Conservation (phyloP, 2,329 filamentous ascomycete species). For the Fusarium redolens region DNA sequence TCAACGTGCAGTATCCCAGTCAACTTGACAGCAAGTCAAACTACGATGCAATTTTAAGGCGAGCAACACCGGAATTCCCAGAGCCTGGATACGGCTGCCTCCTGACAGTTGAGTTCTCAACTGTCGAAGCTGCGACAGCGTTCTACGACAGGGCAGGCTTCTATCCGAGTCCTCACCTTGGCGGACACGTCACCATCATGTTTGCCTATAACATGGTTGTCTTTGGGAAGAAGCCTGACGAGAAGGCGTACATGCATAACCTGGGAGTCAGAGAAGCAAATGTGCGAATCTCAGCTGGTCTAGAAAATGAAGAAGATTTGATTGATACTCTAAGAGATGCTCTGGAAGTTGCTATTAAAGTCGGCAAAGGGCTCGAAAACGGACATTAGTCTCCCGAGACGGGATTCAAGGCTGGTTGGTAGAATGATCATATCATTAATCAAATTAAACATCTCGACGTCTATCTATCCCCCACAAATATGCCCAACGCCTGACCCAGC, state of each 20-base stretch:
- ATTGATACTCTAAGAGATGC: constrained; percentile 53
- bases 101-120: constrained; percentile 62
- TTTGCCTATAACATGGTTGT: constrained; percentile 60
- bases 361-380: constrained; percentile 2
- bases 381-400: background rate
- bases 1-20: constrained; percentile 58
- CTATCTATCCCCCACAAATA: constrained; percentile 35
- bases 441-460: constrained; percentile 9
- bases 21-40: constrained; percentile 48
- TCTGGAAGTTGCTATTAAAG: constrained; percentile 43
- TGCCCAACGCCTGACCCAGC: constrained; percentile 42
- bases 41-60: constrained; percentile 53
- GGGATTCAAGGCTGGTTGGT: background rate
- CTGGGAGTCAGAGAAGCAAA: constrained; percentile 55
- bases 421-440: constrained; percentile 20
- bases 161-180: constrained; percentile 65
- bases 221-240: constrained; percentile 54
- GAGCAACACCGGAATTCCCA: constrained; percentile 56
- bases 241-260: constrained; percentile 51
- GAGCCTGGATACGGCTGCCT: constrained; percentile 66
- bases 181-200: constrained; percentile 62
- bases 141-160: constrained; percentile 64
- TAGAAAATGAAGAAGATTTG: constrained; percentile 58
- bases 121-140: constrained; percentile 51
- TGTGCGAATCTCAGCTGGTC: constrained; percentile 59